Percentiles rank a stretch among this genome's conserved stretches.
Evolutionary conservation across 805 yeast species (phyloP).

Genomic region (Peterozyma toletana): DNA sequence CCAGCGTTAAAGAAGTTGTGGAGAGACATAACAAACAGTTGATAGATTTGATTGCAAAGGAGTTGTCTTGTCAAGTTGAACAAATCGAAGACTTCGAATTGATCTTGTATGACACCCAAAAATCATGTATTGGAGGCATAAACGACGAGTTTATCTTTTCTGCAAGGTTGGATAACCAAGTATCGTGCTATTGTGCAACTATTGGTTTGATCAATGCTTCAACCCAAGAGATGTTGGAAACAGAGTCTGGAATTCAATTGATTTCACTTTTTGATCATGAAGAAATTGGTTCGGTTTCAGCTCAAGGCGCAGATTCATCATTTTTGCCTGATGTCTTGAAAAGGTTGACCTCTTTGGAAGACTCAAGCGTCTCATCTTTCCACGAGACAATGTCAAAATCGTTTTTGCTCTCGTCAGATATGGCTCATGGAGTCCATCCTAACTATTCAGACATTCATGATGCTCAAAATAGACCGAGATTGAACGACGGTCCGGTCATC

Average conservation of each 20-base stretch:
- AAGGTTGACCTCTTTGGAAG: conserved; percentile 42
- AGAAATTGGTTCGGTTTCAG: conserved; percentile 88
- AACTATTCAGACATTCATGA: conserved; percentile 78
- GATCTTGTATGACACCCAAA: conserved; percentile 77
- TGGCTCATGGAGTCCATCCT: conserved; percentile 97
- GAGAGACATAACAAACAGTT: conserved; percentile 74
- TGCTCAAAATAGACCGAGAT: conserved; percentile 64
- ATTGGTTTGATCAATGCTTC: conserved; percentile 54
- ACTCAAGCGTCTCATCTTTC: conserved; percentile 23
- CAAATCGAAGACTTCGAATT: conserved; percentile 88
- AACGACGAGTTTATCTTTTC: conserved; percentile 87
- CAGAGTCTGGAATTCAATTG: conserved; percentile 57
- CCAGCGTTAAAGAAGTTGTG: conserved; percentile 55
- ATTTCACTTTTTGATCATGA: conserved; percentile 91
- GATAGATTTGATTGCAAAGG: conserved; percentile 60
- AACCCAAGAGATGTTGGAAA: conserved; percentile 23
- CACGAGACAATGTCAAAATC: conserved; percentile 65
- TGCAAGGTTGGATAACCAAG: conserved; percentile 86
- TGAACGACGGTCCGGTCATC: conserved; percentile 88
- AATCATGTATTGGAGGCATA: conserved; percentile 79
- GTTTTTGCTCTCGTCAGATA: conserved; percentile 86
- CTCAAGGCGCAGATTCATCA: conserved; percentile 95
- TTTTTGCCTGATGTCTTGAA: conserved; percentile 74
- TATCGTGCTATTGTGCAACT: conserved; percentile 77
- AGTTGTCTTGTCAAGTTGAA: conserved; percentile 40